These are phyloP conservation scores for Peltaster fructicola DNA, from an alignment of 2,329 filamentous ascomycete genomes.

Conservation along the genomic window DNA sequence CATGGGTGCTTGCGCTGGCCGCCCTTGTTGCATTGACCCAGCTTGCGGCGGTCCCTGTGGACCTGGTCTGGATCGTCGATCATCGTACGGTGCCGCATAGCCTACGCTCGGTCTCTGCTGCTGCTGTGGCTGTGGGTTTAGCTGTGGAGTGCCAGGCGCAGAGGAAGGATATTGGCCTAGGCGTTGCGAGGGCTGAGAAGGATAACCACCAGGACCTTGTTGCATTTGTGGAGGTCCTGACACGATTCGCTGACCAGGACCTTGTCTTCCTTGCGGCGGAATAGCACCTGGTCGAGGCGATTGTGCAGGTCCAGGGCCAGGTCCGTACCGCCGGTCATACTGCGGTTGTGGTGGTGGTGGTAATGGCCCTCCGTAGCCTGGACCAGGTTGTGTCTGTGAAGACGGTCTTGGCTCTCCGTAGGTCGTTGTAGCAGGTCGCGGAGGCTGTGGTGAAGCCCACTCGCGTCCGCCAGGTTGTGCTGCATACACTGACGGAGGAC, in stretches of 20 bases:
- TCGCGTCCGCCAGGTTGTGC: background rate
- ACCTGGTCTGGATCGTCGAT: constrained; percentile 23
- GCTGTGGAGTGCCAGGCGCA: constrained; percentile 7
- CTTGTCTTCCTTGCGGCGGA: too few relatives aligned
- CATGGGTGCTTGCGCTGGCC: too few relatives aligned
- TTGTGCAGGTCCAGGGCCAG: constrained; percentile 5
- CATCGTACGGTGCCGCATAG: constrained; percentile 26
- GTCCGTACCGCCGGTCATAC: constrained; percentile 2
- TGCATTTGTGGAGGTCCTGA: constrained; percentile 14
- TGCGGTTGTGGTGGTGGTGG: constrained; percentile 1
- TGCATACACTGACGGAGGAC: background rate
- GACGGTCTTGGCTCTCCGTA: too few relatives aligned
- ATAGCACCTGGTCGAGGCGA: constrained; percentile 8
- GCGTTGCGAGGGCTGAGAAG: constrained; percentile 4
- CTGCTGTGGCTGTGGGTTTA: constrained; percentile 9
- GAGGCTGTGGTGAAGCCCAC: constrained; percentile 7
- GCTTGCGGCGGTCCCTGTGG: too few relatives aligned
- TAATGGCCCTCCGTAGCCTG: constrained; percentile 5
- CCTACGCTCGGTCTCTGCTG: constrained; percentile 20
- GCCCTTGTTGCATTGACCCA: too few relatives aligned
- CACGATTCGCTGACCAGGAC: constrained; percentile 13
- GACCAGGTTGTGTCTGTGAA: too few relatives aligned
- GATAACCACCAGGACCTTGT: constrained; percentile 2
- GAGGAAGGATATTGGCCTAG: constrained; percentile 2
- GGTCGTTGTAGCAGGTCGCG: constrained; percentile 20